Conservation (phyloP, 2,329 filamentous ascomycete genomes). For the Thielaviopsis euricoi region DNA sequence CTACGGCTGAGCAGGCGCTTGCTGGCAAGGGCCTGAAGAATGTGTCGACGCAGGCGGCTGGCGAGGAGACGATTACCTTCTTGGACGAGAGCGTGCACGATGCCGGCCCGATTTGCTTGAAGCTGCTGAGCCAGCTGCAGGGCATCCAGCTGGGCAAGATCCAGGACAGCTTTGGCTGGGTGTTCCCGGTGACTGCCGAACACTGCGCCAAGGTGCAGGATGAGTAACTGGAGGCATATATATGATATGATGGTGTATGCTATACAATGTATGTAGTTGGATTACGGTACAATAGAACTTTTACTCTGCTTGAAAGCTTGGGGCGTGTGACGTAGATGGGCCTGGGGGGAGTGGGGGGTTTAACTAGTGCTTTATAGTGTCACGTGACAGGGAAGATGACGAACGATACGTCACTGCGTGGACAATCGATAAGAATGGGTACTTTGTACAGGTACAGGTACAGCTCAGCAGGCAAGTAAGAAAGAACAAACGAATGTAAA, state of each 20-base stretch:
- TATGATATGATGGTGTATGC: background rate
- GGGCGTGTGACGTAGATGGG: too few relatives aligned
- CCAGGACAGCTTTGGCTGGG: slow-evolving; percentile 65
- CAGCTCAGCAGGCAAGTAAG: too few relatives aligned
- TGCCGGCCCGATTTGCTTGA: slow-evolving; percentile 55
- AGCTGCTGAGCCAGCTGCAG: slow-evolving; percentile 61
- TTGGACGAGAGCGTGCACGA: slow-evolving; percentile 42
- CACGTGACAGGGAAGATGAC: too few relatives aligned
- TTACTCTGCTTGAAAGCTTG: too few relatives aligned
- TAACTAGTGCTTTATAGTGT: background rate
- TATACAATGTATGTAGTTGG: background rate
- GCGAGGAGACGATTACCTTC: slow-evolving; percentile 37
- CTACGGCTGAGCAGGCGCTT: slow-evolving; percentile 22
- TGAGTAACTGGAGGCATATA: slow-evolving; percentile 1
- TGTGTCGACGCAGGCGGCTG: slow-evolving; percentile 6
- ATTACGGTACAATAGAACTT: too few relatives aligned
- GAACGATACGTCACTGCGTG: background rate
- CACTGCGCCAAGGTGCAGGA: slow-evolving; percentile 27
- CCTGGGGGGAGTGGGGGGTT: background rate
- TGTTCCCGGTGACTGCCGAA: slow-evolving; percentile 27
- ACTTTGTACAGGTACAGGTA: background rate
- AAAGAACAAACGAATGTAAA: too few relatives aligned
- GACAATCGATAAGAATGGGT: background rate
- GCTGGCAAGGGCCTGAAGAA: slow-evolving; percentile 15
- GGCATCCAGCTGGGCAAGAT: slow-evolving; percentile 72